A percentile compares a stretch with the other conserved stretches of the same genome.
These are phyloP conservation scores for Fusarium secorum DNA, from an alignment of 2,329 filamentous ascomycete genomes.

Conservation along the genomic window DNA sequence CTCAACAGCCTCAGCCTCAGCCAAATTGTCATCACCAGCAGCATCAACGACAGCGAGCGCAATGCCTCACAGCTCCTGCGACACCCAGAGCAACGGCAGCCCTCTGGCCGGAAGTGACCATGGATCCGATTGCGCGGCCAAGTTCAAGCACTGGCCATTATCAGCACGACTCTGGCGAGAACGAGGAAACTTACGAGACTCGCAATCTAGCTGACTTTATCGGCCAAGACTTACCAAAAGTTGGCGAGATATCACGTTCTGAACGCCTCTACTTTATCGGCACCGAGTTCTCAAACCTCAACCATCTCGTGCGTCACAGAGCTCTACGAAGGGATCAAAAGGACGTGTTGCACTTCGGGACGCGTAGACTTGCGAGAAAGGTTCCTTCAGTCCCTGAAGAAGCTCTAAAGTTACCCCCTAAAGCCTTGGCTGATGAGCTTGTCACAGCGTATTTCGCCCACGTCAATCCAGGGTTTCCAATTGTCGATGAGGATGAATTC, in stretches of 20 bases:
- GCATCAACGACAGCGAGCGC: slow-evolving; percentile 32
- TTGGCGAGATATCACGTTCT: slow-evolving; percentile 55
- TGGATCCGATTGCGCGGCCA: slow-evolving; percentile 15
- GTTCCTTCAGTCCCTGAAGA: slow-evolving; percentile 53
- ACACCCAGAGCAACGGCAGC: slow-evolving; percentile 25
- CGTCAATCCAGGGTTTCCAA: slow-evolving; percentile 60
- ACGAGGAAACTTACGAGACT: slow-evolving; percentile 51
- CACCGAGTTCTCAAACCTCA: slow-evolving; percentile 63
- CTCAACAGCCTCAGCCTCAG: slow-evolving; percentile 21
- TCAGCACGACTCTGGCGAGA: slow-evolving; percentile 18
- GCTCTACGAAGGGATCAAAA: slow-evolving; percentile 39
- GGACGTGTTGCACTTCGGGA: slow-evolving; percentile 47
- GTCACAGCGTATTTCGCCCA: slow-evolving; percentile 59
- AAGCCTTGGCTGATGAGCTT: slow-evolving; percentile 57
- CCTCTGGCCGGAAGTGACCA: slow-evolving; percentile 17
- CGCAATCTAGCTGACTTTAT: slow-evolving; percentile 59
- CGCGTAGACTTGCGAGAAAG: slow-evolving; percentile 48
- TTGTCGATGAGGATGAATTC: slow-evolving; percentile 60
- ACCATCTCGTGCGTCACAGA: slow-evolving; percentile 61
- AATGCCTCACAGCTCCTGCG: slow-evolving; percentile 40
- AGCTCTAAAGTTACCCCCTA: slow-evolving; percentile 58
- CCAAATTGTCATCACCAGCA: neutral
- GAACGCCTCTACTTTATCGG: slow-evolving; percentile 63
- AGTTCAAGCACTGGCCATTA: slow-evolving; percentile 15
- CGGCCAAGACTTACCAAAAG: slow-evolving; percentile 55